These are phyloP conservation scores for Pulveroboletus sp. DNA, from an alignment of 768 basidiomycete genomes.

Conservation along the genomic window DNA sequence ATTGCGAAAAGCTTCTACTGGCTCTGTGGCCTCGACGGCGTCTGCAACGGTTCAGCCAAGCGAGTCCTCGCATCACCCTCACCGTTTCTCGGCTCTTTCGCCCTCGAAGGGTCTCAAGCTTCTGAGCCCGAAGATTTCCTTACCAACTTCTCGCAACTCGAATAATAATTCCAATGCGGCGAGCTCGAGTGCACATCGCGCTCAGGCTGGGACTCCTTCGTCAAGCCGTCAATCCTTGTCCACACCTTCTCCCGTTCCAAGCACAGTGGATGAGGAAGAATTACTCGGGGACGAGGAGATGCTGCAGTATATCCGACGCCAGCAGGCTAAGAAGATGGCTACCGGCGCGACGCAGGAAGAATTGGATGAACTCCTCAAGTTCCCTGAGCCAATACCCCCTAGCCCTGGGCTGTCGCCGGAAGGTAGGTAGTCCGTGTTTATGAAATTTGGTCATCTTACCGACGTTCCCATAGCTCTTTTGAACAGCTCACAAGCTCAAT, in stretches of 20 bases:
- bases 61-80: conserved; percentile 40
- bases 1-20: conserved; percentile 77
- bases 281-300: conserved; percentile 93
- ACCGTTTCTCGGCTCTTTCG: conserved; percentile 79
- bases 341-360: conserved; percentile 82
- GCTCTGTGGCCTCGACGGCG: conserved; percentile 68
- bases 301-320: conserved; percentile 87
- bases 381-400: conserved; percentile 87
- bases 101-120: conserved; percentile 83
- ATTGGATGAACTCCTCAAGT: conserved; percentile 81
- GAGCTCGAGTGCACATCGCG: conserved; percentile 43
- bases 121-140: conserved; percentile 71
- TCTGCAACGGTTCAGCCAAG: conserved; percentile 46
- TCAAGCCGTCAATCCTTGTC: conserved; percentile 73
- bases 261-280: conserved; percentile 80
- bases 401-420: conserved; percentile 59
- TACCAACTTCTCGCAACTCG: conserved; percentile 54
- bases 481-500: conserved; percentile 59
- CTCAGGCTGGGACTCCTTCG: conserved; percentile 58
- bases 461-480: conserved; percentile 50
- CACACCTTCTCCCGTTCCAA: conserved; percentile 80
- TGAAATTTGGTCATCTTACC: conserved; percentile 6
- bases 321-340: conserved; percentile 84
- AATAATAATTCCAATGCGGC: conserved; percentile 35
- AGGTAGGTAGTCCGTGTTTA: conserved; percentile 45